Conservation (phyloP, 192 early-diverging fungal genomes). For the Spinellus fusiger region DNA sequence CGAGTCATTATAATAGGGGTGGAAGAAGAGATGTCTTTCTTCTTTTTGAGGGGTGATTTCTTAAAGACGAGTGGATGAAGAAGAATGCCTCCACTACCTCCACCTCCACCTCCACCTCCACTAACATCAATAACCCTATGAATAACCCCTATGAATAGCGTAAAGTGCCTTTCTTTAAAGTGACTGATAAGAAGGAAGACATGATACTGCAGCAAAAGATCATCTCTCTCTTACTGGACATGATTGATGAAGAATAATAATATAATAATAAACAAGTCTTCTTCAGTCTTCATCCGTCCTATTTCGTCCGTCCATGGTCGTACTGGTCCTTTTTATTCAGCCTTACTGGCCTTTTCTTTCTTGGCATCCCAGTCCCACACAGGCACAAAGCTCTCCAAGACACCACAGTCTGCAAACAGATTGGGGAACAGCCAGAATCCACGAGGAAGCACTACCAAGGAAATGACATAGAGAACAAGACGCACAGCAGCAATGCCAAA, state of each 20-base stretch:
- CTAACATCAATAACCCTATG: too few species aligned
- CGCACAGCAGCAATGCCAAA: constrained; percentile 85
- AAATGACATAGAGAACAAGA: constrained; percentile 75
- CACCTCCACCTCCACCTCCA: too few species aligned
- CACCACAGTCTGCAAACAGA: constrained; percentile 91
- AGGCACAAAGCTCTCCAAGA: constrained; percentile 94
- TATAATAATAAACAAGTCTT: background rate
- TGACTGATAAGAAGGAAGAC: constrained; percentile 1
- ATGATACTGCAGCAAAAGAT: constrained; percentile 14
- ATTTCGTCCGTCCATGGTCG: background rate
- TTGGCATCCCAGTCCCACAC: constrained; percentile 77
- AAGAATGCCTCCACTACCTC: too few species aligned
- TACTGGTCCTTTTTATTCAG: background rate
- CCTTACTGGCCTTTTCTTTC: constrained; percentile 11
- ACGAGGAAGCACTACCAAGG: constrained; percentile 63
- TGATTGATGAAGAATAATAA: constrained; percentile 11
- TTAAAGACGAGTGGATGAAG: too few species aligned
- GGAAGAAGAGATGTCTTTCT: too few species aligned
- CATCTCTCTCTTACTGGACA: constrained; percentile 16
- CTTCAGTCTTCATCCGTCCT: too few species aligned
- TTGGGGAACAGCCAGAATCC: constrained; percentile 98
- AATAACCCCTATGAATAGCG: too few species aligned
- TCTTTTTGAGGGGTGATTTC: too few species aligned
- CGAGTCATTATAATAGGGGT: background rate
- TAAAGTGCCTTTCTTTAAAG: constrained; percentile 19